These are phyloP conservation scores for Aspergillus uvarum DNA, from an alignment of 2,329 filamentous ascomycete species.

Conservation along the genomic window DNA sequence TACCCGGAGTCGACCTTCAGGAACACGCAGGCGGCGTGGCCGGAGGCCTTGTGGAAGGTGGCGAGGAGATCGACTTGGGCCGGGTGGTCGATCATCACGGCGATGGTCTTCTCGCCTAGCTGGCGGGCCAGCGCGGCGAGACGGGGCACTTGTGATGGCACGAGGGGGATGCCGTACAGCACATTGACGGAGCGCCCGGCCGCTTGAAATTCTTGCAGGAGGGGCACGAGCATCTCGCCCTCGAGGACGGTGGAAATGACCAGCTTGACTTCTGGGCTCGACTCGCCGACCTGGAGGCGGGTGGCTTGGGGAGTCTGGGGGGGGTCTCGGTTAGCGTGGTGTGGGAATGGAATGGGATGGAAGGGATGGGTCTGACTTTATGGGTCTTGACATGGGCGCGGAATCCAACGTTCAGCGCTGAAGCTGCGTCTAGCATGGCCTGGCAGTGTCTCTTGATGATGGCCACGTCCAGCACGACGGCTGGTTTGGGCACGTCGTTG, in stretches of 20 bases:
- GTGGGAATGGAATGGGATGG: neutral
- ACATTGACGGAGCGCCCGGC: slow-evolving; percentile 61
- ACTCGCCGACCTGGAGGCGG: slow-evolving; percentile 66
- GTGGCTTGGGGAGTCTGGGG: slow-evolving; percentile 64
- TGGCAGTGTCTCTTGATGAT: slow-evolving; percentile 67
- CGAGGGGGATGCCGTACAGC: slow-evolving; percentile 70
- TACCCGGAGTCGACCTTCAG: slow-evolving; percentile 75
- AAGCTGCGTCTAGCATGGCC: slow-evolving; percentile 66
- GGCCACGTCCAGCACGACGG: slow-evolving; percentile 66
- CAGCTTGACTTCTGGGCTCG: slow-evolving; percentile 55
- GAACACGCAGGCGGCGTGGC: slow-evolving; percentile 57
- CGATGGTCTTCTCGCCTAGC: slow-evolving; percentile 59
- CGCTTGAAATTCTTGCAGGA: slow-evolving; percentile 60
- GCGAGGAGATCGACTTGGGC: slow-evolving; percentile 57
- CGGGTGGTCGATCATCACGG: slow-evolving; percentile 69
- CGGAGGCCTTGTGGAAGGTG: slow-evolving; percentile 45
- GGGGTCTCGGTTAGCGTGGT: neutral
- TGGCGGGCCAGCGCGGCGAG: slow-evolving; percentile 57
- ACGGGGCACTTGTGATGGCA: slow-evolving; percentile 60
- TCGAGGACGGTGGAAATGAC: slow-evolving; percentile 74
- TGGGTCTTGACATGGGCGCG: slow-evolving; percentile 81
- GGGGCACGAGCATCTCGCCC: slow-evolving; percentile 64
- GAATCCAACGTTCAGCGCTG: slow-evolving; percentile 63
- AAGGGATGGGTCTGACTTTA: slow-evolving; percentile 55
- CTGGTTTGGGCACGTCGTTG: slow-evolving; percentile 62